Evolutionary conservation across 2,329 filamentous ascomycete species (phyloP).

Genomic region (Xylaria sp.): DNA sequence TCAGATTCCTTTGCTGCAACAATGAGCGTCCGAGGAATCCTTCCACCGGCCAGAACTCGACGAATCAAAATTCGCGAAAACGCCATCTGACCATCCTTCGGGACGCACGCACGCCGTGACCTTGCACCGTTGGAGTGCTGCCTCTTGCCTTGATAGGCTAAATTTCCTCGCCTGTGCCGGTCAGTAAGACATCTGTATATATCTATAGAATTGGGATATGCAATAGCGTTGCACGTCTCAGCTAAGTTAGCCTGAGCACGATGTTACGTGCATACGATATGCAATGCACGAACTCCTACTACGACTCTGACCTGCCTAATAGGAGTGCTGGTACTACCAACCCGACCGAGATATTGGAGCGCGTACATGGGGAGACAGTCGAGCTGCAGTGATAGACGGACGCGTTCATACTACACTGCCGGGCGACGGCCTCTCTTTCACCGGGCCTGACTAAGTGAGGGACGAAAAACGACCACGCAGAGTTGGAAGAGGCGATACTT

Average conservation of each 20-base stretch:
- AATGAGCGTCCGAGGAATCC: conserved; percentile 26
- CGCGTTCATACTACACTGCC: not conserved
- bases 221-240: conserved; percentile 40
- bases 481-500: not conserved
- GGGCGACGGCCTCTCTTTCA: not conserved
- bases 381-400: conserved; percentile 17
- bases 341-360: conserved; percentile 14
- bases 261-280: conserved; percentile 39
- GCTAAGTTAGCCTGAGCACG: conserved; percentile 39
- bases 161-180: conserved; percentile 24
- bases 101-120: conserved; percentile 32
- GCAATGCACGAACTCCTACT: conserved; percentile 40
- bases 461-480: conserved; percentile 2
- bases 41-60: conserved; percentile 16
- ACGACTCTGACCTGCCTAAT: conserved; percentile 38
- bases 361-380: conserved; percentile 1
- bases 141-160: conserved; percentile 33
- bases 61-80: conserved; percentile 29
- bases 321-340: conserved; percentile 24
- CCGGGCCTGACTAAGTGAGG: conserved; percentile 13
- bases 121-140: conserved; percentile 33
- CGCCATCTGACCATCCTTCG: conserved; percentile 37
- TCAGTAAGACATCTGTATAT: conserved; percentile 30
- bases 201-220: conserved; percentile 38
- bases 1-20: conserved; percentile 37